Percentiles rank a stretch among this genome's conserved stretches.
These are phyloP conservation scores for Plantago coronopus DNA, from an alignment of 305 asterid species.

Conservation along the genomic window DNA sequence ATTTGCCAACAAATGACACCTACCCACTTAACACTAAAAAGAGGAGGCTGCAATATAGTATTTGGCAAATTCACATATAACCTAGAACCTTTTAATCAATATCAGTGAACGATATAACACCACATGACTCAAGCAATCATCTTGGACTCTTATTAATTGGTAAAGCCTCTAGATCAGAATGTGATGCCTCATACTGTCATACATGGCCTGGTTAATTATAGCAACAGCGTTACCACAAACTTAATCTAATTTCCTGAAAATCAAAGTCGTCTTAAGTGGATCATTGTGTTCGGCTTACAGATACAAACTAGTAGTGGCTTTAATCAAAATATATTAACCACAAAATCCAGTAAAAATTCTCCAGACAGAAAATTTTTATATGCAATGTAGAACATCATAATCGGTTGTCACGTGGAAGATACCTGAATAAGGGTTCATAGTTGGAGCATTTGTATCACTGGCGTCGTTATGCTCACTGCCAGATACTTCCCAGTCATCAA, in stretches of 20 bases:
- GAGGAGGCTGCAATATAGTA: too few relatives aligned
- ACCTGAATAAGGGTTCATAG: slow-evolving; percentile 48
- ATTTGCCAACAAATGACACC: too few relatives aligned
- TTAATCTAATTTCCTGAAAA: slow-evolving; percentile 4
- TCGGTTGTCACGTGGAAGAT: slow-evolving; percentile 11
- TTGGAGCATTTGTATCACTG: slow-evolving; percentile 34
- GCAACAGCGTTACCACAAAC: too few relatives aligned
- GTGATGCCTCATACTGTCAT: too few relatives aligned
- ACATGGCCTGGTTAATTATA: too few relatives aligned
- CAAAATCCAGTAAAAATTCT: not conserved
- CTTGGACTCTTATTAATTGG: too few relatives aligned
- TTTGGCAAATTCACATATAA: too few relatives aligned
- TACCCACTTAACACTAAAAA: too few relatives aligned
- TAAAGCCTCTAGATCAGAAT: too few relatives aligned
- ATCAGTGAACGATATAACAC: too few relatives aligned
- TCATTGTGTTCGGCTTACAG: not conserved
- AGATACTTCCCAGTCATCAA: slow-evolving; percentile 47
- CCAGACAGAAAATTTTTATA: slow-evolving; percentile 11
- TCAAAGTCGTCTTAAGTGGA: not conserved
- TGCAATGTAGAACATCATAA: slow-evolving; percentile 9
- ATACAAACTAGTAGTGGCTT: slow-evolving; percentile 8
- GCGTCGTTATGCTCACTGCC: slow-evolving; percentile 29
- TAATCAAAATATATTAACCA: slow-evolving; percentile 5
- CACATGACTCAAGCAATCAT: too few relatives aligned
- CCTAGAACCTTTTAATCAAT: too few relatives aligned